Evolutionary conservation across 148 eudicot genomes (phyloP).

Genomic region (Amaranthus palmeri): DNA sequence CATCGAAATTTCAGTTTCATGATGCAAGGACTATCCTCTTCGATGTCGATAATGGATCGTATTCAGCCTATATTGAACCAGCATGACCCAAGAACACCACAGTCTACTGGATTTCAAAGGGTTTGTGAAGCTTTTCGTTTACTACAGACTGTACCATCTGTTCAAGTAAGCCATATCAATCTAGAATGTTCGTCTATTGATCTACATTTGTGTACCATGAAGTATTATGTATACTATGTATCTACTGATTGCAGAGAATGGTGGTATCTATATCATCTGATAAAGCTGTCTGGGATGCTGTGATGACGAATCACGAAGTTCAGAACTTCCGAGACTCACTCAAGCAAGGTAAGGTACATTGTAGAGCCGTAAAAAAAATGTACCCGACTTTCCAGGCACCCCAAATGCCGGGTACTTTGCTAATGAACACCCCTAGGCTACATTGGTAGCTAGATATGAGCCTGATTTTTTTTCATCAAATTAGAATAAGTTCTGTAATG

Average conservation of each 20-base stretch:
- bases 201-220: neutral
- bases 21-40: slow-evolving; percentile 24
- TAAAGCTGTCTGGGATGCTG: slow-evolving; percentile 50
- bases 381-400: too few relatives aligned
- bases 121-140: slow-evolving; percentile 42
- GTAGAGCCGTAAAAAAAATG: too few relatives aligned
- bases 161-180: slow-evolving; percentile 30
- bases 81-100: slow-evolving; percentile 13
- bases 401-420: too few relatives aligned
- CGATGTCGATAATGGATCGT: slow-evolving; percentile 12
- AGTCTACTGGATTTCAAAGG: slow-evolving; percentile 28
- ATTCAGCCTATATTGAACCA: slow-evolving; percentile 8
- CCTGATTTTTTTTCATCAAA: too few relatives aligned
- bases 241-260: slow-evolving; percentile 32
- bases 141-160: slow-evolving; percentile 36
- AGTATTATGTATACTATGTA: neutral
- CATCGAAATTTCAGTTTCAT: slow-evolving; percentile 25
- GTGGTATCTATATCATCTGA: slow-evolving; percentile 49
- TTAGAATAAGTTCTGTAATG: too few relatives aligned
- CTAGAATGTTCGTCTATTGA: neutral
- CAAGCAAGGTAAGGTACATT: slow-evolving; percentile 28
- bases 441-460: too few relatives aligned
- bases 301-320: slow-evolving; percentile 41
- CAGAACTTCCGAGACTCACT: slow-evolving; percentile 39
- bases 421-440: too few relatives aligned